Base-by-base conservation (phyloP, 768 basidiomycete species). In the Serendipita sp. region DNA sequence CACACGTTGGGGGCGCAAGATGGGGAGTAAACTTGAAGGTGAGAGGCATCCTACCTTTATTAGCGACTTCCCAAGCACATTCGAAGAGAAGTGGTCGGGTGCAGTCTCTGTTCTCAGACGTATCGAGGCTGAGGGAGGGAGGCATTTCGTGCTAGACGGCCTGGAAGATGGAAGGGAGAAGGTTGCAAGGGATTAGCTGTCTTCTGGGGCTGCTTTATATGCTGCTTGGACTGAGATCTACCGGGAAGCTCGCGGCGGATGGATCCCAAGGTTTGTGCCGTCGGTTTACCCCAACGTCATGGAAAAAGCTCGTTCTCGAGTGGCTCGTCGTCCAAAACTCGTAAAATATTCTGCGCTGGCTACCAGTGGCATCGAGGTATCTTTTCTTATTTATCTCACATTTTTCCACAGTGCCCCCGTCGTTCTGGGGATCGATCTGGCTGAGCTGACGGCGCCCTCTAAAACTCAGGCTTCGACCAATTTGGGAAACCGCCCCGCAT, bases 21-120 rank as follows among this genome's bases (percentile, higher is more conserved):
- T 23, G 7, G 48, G 10, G 3, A 28, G 32, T 35, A 28, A 36
- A n/a, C 35, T 23, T 11, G 18, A 30, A 18, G 18, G 56, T 8
- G 48, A n/a, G n/a, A 18, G 30, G n/a, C 48, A 18, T 18, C 48
- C 7, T 8, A 72, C 71, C 74, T 76, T 96, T 97, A 83, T 97
- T 96, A 38, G 88, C 93, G 70, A 96, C 94, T 77, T 96, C 94
- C 94, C 94, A 97, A 38, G 93, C 93, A 74, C 88, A 91, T 73
- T 96, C 93, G 72, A 96, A 96, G 72, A 96, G 86, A 38, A 91
- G 71, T 54, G 89, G 83, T 69, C 85, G 82, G 71, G 83, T 83
- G 60, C 89, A 83, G 75, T 90, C 88, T 76, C 90, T 86, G 67
- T 78, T 79, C 52, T 65, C 65, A 41, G 52, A 65, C 7, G 64